Evolutionary conservation across 2,329 filamentous ascomycete species (phyloP).

Genomic region (Pseudogymnoascus pannorum): DNA sequence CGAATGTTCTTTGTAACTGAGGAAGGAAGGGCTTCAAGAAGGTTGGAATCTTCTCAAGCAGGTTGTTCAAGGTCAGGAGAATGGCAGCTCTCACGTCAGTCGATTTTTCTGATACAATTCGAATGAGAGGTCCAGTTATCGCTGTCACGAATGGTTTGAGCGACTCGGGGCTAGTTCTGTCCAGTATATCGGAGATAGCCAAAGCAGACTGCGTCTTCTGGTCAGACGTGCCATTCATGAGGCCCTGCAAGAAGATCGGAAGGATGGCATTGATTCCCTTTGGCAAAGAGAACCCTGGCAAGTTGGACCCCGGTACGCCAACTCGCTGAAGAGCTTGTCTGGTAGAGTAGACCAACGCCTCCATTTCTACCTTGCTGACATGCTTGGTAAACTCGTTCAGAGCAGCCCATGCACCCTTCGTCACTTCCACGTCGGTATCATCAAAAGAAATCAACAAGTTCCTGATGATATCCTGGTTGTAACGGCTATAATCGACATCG

Average conservation of each 20-base stretch:
- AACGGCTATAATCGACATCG: constrained; percentile 84
- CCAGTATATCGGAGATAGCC: constrained; percentile 91
- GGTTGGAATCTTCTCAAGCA: constrained; percentile 91
- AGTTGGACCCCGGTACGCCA: constrained; percentile 74
- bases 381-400: constrained; percentile 81
- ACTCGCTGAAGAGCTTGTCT: constrained; percentile 80
- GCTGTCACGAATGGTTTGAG: constrained; percentile 94
- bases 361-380: constrained; percentile 96
- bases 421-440: constrained; percentile 72
- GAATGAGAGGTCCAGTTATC: constrained; percentile 93
- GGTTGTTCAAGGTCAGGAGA: constrained; percentile 84
- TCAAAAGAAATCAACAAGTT: constrained; percentile 87
- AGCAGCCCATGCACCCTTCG: constrained; percentile 84
- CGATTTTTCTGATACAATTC: constrained; percentile 93
- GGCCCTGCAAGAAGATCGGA: constrained; percentile 92
- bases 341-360: constrained; percentile 78
- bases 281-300: constrained; percentile 81
- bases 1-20: constrained; percentile 93
- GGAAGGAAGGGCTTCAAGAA: constrained; percentile 96
- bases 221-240: constrained; percentile 92
- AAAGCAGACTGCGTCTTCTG: constrained; percentile 88
- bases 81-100: constrained; percentile 96
- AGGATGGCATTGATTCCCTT: constrained; percentile 96
- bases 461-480: constrained; percentile 92
- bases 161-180: constrained; percentile 79